phyloP scores from a whole-genome alignment of 768 basidiomycete species.

The Russula sp. region DNA sequence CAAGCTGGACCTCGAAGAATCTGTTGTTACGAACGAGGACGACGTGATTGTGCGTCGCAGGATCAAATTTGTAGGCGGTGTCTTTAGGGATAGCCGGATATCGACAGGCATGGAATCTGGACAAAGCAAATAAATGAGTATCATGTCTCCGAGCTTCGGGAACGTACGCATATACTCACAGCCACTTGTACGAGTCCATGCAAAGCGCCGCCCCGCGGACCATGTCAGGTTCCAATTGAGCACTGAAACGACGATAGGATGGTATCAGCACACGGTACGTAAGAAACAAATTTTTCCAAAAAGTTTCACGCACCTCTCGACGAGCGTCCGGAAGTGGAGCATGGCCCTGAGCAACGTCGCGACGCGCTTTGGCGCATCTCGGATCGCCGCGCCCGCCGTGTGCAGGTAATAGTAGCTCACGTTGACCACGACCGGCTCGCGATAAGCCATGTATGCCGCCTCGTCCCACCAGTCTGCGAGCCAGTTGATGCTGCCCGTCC shows the following conservation, averaged over 20 bases:
- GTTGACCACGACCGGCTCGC: slow-evolving; percentile 85
- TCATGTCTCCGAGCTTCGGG: neutral
- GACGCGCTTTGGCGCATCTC: slow-evolving; percentile 60
- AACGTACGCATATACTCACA: slow-evolving; percentile 38
- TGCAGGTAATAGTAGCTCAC: slow-evolving; percentile 97
- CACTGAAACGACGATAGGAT: slow-evolving; percentile 33
- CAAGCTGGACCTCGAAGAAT: slow-evolving; percentile 78
- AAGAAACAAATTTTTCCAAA: no score
- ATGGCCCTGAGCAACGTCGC: slow-evolving; percentile 80
- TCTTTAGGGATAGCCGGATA: slow-evolving; percentile 81
- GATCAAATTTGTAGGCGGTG: slow-evolving; percentile 74
- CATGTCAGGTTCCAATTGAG: slow-evolving; percentile 83
- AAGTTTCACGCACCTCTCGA: slow-evolving; percentile 56
- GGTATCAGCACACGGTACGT: neutral
- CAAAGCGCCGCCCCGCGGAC: slow-evolving; percentile 69
- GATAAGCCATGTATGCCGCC: slow-evolving; percentile 76
- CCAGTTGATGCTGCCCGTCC: slow-evolving; percentile 55
- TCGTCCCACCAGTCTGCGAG: slow-evolving; percentile 99
- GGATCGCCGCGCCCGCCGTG: slow-evolving; percentile 49
- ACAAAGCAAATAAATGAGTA: neutral
- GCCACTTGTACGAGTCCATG: slow-evolving; percentile 94
- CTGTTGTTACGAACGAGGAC: slow-evolving; percentile 87
- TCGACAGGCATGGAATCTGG: slow-evolving; percentile 86
- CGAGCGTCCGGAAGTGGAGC: slow-evolving; percentile 75
- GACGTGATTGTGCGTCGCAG: slow-evolving; percentile 72